A percentile compares a stretch with the other conserved stretches of the same genome.
Evolutionary conservation across 129 eudicot species (phyloP).

Genomic region (Tagetes erecta): DNA sequence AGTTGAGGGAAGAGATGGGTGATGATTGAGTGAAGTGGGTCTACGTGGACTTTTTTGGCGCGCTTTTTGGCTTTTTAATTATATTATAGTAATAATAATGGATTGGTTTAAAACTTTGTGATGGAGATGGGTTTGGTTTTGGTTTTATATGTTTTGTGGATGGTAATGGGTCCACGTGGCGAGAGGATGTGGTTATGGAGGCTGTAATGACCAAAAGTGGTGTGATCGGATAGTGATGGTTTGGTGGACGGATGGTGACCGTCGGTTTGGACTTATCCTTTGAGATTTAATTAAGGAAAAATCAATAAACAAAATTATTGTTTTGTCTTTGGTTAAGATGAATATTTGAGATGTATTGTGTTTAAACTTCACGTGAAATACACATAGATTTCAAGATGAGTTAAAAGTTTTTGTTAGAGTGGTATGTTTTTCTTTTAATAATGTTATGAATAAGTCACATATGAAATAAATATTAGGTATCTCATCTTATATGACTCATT

Average conservation of each 20-base stretch:
- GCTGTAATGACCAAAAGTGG: background rate
- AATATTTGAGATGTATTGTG: too few species aligned
- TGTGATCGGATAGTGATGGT: background rate
- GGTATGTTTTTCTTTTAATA: too few species aligned
- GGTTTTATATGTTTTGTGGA: background rate
- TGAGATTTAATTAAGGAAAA: background rate
- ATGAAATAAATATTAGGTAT: too few species aligned
- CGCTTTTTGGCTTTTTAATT: background rate
- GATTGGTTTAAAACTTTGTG: background rate
- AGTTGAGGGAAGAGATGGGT: too few species aligned
- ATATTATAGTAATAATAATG: background rate
- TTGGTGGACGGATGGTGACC: background rate
- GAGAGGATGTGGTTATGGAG: constrained; percentile 14
- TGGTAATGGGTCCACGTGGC: constrained; percentile 3
- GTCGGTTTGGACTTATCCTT: background rate
- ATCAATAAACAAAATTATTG: too few species aligned
- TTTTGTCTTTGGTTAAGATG: too few species aligned
- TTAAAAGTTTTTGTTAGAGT: too few species aligned
- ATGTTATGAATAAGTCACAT: too few species aligned
- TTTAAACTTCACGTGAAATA: too few species aligned
- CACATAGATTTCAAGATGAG: too few species aligned
- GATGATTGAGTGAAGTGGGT: background rate
- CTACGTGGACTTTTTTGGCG: constrained; percentile 5
- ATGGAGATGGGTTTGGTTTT: background rate
- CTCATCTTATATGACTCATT: too few species aligned